Evolutionary conservation across 2,329 filamentous ascomycete genomes (phyloP).

Genomic region (Dactylellina cionopaga): DNA sequence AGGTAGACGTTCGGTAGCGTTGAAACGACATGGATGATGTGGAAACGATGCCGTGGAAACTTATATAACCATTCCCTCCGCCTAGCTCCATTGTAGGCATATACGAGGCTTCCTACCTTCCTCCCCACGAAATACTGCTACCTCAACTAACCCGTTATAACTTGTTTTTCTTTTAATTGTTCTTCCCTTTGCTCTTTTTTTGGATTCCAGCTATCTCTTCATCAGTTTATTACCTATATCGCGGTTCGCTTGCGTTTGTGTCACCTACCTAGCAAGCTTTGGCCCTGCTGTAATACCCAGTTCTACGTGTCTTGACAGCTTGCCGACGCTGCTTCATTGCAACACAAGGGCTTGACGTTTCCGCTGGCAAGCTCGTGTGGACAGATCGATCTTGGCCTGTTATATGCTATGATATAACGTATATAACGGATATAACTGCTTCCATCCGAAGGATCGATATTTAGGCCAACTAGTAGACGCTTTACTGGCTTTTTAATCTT

Average conservation of each 20-base stretch:
- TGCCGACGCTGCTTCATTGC: conserved; percentile 28
- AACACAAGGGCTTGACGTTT: not conserved
- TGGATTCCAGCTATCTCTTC: conserved; percentile 4
- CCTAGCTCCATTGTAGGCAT: not conserved
- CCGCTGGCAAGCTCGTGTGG: too few relatives aligned
- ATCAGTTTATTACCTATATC: conserved; percentile 23
- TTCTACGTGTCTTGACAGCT: conserved; percentile 53
- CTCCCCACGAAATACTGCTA: not conserved
- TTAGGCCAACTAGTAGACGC: not conserved
- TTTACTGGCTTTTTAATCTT: not conserved
- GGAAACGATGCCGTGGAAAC: conserved; percentile 15
- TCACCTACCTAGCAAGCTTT: conserved; percentile 29
- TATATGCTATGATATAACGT: too few relatives aligned
- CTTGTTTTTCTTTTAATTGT: not conserved
- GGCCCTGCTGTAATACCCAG: conserved; percentile 49
- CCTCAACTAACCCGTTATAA: conserved; percentile 2
- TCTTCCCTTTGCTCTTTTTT: not conserved
- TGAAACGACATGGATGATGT: conserved; percentile 9
- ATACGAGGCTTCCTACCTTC: not conserved
- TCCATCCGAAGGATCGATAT: not conserved
- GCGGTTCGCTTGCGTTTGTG: conserved; percentile 50
- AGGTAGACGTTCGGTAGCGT: not conserved
- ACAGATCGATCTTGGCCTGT: too few relatives aligned
- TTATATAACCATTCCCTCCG: conserved; percentile 25
- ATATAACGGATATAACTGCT: not conserved